Conservation (phyloP, 179 eudicot genomes). For the Drosera spatulata region DNA sequence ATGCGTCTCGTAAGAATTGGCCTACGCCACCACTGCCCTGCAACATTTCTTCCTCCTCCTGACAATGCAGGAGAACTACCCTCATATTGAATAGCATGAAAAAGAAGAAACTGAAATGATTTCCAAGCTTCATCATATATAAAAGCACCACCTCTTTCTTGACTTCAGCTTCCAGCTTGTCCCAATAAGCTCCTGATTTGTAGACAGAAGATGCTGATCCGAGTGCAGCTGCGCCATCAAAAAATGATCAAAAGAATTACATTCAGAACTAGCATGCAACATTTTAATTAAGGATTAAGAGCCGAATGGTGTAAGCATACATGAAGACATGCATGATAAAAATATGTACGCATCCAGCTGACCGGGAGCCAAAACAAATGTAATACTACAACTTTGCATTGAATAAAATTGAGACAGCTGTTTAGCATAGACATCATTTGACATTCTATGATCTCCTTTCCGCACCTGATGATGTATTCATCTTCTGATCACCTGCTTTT, state of each 20-base stretch:
- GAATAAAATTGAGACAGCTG: neutral
- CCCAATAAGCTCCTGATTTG: conserved; percentile 61
- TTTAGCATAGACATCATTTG: neutral
- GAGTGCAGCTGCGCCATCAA: conserved; percentile 18
- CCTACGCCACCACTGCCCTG: conserved; percentile 97
- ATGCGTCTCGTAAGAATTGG: conserved; percentile 90
- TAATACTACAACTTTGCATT: neutral
- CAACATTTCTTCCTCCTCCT: conserved; percentile 95
- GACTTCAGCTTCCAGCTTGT: conserved; percentile 74
- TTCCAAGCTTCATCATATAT: neutral
- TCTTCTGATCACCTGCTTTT: conserved; percentile 27
- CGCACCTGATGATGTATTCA: conserved; percentile 43
- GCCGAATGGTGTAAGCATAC: too few relatives aligned
- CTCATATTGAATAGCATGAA: neutral
- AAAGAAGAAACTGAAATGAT: neutral
- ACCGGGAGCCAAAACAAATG: neutral
- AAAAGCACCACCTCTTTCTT: conserved; percentile 23
- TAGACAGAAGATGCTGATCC: conserved; percentile 81
- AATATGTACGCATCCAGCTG: too few relatives aligned
- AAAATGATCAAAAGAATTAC: neutral
- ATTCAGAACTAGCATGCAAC: neutral
- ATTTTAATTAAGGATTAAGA: too few relatives aligned
- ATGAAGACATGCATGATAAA: too few relatives aligned
- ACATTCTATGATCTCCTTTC: neutral
- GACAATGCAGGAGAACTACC: conserved; percentile 3